phyloP scores from a whole-genome alignment of 192 early-diverging fungal genomes.

The Backusella sp. region DNA sequence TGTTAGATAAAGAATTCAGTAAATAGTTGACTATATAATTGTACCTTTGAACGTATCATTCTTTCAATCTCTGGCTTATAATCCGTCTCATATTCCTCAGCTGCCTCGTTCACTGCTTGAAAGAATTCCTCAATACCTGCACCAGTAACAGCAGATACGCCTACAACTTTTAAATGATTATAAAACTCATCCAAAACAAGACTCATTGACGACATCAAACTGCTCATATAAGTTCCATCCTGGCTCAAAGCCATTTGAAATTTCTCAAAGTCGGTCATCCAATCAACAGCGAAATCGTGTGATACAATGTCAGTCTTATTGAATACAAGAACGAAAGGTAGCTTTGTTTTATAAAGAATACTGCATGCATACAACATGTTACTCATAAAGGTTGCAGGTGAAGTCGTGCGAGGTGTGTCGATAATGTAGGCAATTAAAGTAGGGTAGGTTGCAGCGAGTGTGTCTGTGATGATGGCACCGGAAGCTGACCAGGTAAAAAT shows the following conservation, averaged over 20 bases:
- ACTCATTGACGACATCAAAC: constrained; percentile 92
- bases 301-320: constrained; percentile 94
- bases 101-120: constrained; percentile 75
- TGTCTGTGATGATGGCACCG: constrained; percentile 93
- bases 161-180: constrained; percentile 72
- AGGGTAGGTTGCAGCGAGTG: constrained; percentile 87
- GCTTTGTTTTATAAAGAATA: constrained; percentile 96
- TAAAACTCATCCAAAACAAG: constrained; percentile 98
- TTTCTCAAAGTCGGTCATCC: constrained; percentile 96
- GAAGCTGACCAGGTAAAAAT: constrained; percentile 99
- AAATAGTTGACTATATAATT: not conserved
- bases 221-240: constrained; percentile 89
- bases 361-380: constrained; percentile 98
- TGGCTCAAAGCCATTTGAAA: constrained; percentile 87
- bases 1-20: not conserved
- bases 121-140: constrained; percentile 91
- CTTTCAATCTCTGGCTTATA: constrained; percentile 84
- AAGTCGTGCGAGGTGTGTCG: constrained; percentile 91
- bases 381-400: constrained; percentile 96
- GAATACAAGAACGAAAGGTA: constrained; percentile 95
- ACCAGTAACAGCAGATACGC: constrained; percentile 92
- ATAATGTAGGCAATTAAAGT: constrained; percentile 92
- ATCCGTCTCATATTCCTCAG: constrained; percentile 83
- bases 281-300: constrained; percentile 87
- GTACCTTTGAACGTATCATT: constrained; percentile 62